A percentile compares a stretch with the other conserved stretches of the same genome.
These are phyloP conservation scores for Cladosporium sp. DNA, from an alignment of 2,329 filamentous ascomycete genomes.

Conservation along the genomic window DNA sequence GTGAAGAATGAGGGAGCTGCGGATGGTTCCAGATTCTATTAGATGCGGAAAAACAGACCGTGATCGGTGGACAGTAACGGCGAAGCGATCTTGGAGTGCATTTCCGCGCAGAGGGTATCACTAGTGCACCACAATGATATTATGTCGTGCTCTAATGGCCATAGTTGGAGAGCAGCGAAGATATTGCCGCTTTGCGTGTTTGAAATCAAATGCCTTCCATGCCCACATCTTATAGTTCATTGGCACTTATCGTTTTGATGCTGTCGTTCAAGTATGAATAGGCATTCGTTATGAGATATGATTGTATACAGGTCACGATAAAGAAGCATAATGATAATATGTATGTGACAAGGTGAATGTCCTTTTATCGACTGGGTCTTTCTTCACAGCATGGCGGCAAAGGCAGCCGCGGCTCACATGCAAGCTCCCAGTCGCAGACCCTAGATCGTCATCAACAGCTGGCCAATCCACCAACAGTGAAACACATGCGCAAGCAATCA, in stretches of 20 bases:
- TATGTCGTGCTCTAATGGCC: background rate
- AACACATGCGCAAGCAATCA: background rate
- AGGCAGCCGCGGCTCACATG: background rate
- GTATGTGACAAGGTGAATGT: too few species aligned
- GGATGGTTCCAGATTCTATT: background rate
- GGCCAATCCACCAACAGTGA: slow-evolving; percentile 7
- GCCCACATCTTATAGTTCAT: background rate
- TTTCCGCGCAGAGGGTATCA: background rate
- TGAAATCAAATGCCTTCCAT: background rate
- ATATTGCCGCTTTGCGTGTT: background rate
- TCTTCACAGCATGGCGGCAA: background rate
- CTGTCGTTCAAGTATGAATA: background rate
- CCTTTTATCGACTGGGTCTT: too few species aligned
- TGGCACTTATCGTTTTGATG: background rate
- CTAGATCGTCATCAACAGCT: slow-evolving; percentile 21
- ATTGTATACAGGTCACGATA: too few species aligned
- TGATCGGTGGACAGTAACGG: background rate
- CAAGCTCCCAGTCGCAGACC: slow-evolving; percentile 3
- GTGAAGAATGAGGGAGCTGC: background rate
- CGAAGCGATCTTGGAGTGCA: background rate
- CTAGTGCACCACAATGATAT: background rate
- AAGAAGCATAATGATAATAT: too few species aligned
- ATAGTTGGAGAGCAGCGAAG: background rate
- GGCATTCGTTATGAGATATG: too few species aligned
- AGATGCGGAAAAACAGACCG: background rate